phyloP scores from a whole-genome alignment of 805 yeast species.

The Nakazawaea molendinolei region DNA sequence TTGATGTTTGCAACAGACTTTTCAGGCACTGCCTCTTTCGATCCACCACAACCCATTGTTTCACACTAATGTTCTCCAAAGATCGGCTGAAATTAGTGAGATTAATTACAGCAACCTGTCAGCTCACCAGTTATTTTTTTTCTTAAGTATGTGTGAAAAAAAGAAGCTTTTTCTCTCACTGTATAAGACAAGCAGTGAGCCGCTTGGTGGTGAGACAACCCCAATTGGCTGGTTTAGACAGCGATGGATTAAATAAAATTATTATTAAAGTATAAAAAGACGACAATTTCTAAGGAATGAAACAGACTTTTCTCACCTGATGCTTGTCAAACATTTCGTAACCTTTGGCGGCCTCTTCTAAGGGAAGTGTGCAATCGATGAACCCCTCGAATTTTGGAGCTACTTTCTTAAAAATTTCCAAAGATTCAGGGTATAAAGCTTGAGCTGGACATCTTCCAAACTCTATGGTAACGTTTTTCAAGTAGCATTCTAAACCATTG shows the following conservation, averaged over 20 bases:
- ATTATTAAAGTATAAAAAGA: too few species aligned
- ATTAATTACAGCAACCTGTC: too few species aligned
- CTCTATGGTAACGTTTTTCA: conserved; percentile 48
- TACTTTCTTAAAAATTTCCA: conserved; percentile 37
- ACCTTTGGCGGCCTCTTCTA: conserved; percentile 39
- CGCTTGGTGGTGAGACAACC: too few species aligned
- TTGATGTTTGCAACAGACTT: conserved; percentile 1
- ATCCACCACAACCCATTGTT: conserved; percentile 12
- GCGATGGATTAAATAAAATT: too few species aligned
- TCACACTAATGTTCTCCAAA: not conserved
- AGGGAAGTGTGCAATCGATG: conserved; percentile 38
- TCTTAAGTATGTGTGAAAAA: not conserved
- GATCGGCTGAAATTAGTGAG: not conserved
- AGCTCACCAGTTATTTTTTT: too few species aligned
- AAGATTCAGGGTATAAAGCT: conserved; percentile 46
- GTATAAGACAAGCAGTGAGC: too few species aligned
- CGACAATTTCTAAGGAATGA: conserved; percentile 16
- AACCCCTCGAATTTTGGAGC: conserved; percentile 42
- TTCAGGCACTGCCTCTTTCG: conserved; percentile 9
- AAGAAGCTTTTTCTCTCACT: too few species aligned
- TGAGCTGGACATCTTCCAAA: conserved; percentile 62
- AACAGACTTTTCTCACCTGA: conserved; percentile 49
- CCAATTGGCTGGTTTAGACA: too few species aligned
- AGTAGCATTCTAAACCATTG: conserved; percentile 49
- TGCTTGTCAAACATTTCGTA: conserved; percentile 48